Base-by-base conservation (phyloP, 2,329 filamentous ascomycete genomes). In the Fusarium graminum region DNA sequence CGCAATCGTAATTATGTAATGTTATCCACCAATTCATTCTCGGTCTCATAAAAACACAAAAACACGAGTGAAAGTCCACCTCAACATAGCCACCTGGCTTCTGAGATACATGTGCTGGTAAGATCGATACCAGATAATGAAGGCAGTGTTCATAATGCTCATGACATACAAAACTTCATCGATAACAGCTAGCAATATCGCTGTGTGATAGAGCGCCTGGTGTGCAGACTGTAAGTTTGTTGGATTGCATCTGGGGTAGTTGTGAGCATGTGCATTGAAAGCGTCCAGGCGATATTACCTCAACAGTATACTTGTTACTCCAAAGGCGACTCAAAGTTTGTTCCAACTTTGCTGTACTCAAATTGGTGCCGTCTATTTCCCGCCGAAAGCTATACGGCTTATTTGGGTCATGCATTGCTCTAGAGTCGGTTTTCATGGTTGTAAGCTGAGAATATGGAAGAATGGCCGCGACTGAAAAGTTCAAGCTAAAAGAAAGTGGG, bases 111-210 rank as follows among this genome's bases (percentile, higher is more conserved):
- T 16, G 7, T 14, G 13, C n/a, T 11, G 9, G 22, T 43, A 29
- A 9, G n/a, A 9, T 10, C 10, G 12, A 12, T 25, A n/a, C 43
- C 11, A 5, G 3, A 22, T 11, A 12, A 29, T 17, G 26, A 36
- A 30, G 29, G 22, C 6, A 22, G 22, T 22, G n/a, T 10, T 22
- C n/a, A n/a, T n/a, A 10, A 25, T 25, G 25, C 3, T 16, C 26
- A 4, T 7, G 9, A 19, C 6, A 9, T 8, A 6, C 6, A 9
- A 10, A 19, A 6, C 2, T 7, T 32, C 26, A 41, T 14, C 47
- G 47, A 26, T 51, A 51, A n/a, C 47, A 51, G 6, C 47, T 51
- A 6, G 38, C 38, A 12, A 51, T 26, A 4, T 51, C 47, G 0
- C 14, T 3, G 3, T 2, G 17, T 14, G 47, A 26, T 4, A 51